Evolutionary conservation across 2,329 filamentous ascomycete species (phyloP).

Genomic region (Aspergillus sp.): DNA sequence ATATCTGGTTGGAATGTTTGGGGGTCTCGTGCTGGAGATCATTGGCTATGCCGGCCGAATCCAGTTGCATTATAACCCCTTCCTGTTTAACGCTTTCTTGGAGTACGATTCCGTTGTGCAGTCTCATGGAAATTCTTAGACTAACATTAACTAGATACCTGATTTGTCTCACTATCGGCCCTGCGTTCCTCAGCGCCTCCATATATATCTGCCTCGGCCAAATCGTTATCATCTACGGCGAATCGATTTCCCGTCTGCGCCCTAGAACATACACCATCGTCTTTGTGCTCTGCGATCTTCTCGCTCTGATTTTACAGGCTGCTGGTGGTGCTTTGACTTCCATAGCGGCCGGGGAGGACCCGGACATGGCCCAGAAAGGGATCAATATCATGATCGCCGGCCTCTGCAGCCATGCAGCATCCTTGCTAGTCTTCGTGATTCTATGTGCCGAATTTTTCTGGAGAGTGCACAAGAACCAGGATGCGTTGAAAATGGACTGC

Average conservation of each 20-base stretch:
- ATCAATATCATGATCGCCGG: constrained; percentile 58
- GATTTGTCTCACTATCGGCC: constrained; percentile 53
- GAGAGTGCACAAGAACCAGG: constrained; percentile 17
- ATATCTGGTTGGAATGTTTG: constrained; percentile 46
- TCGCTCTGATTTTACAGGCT: constrained; percentile 53
- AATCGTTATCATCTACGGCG: constrained; percentile 28
- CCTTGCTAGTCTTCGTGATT: constrained; percentile 46
- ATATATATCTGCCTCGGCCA: constrained; percentile 52
- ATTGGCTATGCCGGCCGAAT: constrained; percentile 53
- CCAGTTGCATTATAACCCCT: constrained; percentile 44
- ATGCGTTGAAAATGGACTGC: background rate
- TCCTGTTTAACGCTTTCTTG: constrained; percentile 34
- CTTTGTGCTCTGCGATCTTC: constrained; percentile 55
- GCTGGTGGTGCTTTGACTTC: constrained; percentile 50
- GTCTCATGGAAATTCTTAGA: constrained; percentile 23
- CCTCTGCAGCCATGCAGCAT: constrained; percentile 51
- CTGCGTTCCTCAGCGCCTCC: constrained; percentile 52
- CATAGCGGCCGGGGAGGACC: constrained; percentile 29
- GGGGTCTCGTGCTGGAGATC: constrained; percentile 48
- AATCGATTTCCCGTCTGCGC: constrained; percentile 23
- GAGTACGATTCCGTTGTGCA: constrained; percentile 22
- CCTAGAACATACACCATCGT: constrained; percentile 26
- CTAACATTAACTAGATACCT: constrained; percentile 43
- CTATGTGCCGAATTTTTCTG: constrained; percentile 44
- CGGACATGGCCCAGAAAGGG: constrained; percentile 33